Evolutionary conservation across 805 yeast genomes (phyloP).

Genomic region (Candida coquimbonensis): DNA sequence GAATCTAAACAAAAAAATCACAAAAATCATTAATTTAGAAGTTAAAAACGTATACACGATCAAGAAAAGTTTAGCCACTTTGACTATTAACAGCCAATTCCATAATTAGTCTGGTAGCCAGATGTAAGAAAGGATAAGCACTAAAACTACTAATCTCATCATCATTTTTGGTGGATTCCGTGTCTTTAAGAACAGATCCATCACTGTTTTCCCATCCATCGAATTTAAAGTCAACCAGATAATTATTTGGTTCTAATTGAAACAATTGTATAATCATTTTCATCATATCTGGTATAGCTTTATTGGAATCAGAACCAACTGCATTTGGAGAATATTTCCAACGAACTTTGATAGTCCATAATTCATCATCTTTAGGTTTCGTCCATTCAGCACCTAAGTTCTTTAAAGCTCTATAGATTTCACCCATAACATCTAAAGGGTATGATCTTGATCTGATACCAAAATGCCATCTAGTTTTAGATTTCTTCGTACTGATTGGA

Average conservation of each 20-base stretch:
- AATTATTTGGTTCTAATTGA: constrained; percentile 92
- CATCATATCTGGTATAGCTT: constrained; percentile 64
- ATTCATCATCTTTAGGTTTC: constrained; percentile 86
- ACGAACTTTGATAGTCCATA: constrained; percentile 93
- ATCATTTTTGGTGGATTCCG: constrained; percentile 30
- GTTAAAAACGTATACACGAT: not conserved
- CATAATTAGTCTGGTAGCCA: constrained; percentile 90
- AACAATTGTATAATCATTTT: constrained; percentile 96
- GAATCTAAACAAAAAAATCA: too few species aligned
- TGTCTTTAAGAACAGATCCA: constrained; percentile 25
- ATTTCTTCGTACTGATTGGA: constrained; percentile 67
- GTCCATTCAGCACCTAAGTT: constrained; percentile 97
- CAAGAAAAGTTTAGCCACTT: constrained; percentile 20
- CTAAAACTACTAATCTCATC: constrained; percentile 87
- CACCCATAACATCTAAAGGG: constrained; percentile 98
- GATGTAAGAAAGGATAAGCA: constrained; percentile 90
- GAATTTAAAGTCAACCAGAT: constrained; percentile 92
- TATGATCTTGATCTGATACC: constrained; percentile 94
- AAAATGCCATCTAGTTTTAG: constrained; percentile 96
- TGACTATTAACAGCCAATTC: constrained; percentile 94
- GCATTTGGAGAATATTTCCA: constrained; percentile 67
- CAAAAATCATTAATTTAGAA: too few species aligned
- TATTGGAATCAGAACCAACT: constrained; percentile 12
- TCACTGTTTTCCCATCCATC: constrained; percentile 84
- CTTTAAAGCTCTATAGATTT: constrained; percentile 88